Evolutionary conservation across 768 basidiomycete genomes (phyloP), one percentile per base, ranked within the genome.

Genomic region (Leucocoprinus leucothites): DNA sequence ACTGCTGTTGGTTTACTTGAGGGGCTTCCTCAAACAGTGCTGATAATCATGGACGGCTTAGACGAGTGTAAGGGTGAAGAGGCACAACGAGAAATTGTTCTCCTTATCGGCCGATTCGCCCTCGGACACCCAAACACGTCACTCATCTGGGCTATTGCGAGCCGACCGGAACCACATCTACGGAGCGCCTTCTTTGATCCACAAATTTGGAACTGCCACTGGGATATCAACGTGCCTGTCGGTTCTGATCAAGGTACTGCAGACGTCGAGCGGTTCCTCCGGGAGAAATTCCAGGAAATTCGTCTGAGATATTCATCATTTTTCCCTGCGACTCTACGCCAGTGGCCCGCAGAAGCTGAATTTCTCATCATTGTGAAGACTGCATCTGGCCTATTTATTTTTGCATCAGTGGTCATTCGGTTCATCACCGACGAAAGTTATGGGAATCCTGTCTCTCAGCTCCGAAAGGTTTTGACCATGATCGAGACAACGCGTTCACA

Each of bases 351-450:
- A 5, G 46, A 57, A 8, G 28, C 44, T 0, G 60, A 58, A 18
- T 54, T 61, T 11, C 21, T 41, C 5, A 59, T 9, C 11, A 55
- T 61, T n/a, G 47, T 60, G 25, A n/a, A 26, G 5, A 55, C 61
- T 9, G 60, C 67, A 11, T 59, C 63, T 1, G 69, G 69, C 0
- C 65, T 67, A 35, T 71, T 63, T 38, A 63, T 67, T 7, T 71
- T 69, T 49, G 65, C 68, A 2, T 60, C 61, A 1, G 64, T 67
- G 2, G 64, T 67, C 9, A 61, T 68, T 34, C 62, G 60, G 44
- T 67, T 66, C 48, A 58, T 71, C 31, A 19, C 21, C 6, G 41
- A 57, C 13, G 22, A 22, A n/a, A 14, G n/a, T 18, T 16, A 11
- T 28, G 40, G 25, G 16, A 42, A 51, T 28, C 50, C 50, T 13